Base-by-base conservation (phyloP, 73 alveolate species). In the Uronychia setigera region DNA sequence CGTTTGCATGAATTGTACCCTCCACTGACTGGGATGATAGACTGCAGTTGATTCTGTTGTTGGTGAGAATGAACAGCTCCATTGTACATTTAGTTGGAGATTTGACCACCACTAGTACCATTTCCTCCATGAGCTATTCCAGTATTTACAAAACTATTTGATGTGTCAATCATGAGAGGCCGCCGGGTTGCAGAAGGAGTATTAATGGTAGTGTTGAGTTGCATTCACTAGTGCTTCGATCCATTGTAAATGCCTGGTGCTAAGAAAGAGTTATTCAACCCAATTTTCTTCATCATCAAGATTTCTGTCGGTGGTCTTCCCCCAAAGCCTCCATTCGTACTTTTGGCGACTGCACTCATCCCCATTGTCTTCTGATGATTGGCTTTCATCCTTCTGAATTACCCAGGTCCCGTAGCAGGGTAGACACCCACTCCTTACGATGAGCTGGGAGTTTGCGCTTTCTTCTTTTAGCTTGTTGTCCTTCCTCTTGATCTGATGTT, bases 401-500 rank as follows among this genome's bases (percentile, higher is more conserved):
- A 19, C n/a, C 19, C 19, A 46, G n/a, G 5, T 5, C 67, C 67
- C 5, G 67, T 19, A 5, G 5, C 5, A 19, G 5, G 67, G 67
- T 46, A 46, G 5, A 19, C n/a, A 19, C 67, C 67, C 67, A 46
- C 67, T 46, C 67, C n/a, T n/a, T 46, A 46, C 19, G 67, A 46
- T 5, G 67, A 46, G 67, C 67, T 46, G 5, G 67, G 67, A 19
- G 67, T 46, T 5, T 46, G 67, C n/a, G 67, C 67, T 46, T 46
- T 46, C 67, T 46, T 46, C 67, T 46, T 5, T 19, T 46, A 19
- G 67, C 67, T 46, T 5, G 67, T 46, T 46, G 67, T 46, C n/a
- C 67, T 5, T 46, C 67, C 67, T 46, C 67, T 46, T 46, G 67
- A 46, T 46, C 67, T 46, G 67, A 46, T 46, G 67, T 46, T 46